phyloP scores from a whole-genome alignment of 805 yeast genomes.

The Ogataea paraovalis region DNA sequence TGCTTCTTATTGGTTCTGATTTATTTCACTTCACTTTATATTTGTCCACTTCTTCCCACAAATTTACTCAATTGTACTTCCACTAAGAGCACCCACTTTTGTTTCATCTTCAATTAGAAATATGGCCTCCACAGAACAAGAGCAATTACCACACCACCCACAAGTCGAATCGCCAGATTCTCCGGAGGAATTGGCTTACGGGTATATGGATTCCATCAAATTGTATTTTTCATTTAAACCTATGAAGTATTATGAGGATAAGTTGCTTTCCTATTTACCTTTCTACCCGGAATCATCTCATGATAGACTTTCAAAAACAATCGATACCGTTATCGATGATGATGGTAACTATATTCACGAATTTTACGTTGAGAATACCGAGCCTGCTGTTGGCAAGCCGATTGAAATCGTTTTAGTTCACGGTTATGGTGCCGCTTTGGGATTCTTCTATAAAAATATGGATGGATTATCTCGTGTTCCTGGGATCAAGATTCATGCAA shows the following conservation, averaged over 20 bases:
- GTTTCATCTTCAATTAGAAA: neutral
- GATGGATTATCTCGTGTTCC: constrained; percentile 46
- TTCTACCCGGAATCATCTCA: constrained; percentile 55
- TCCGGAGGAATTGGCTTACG: constrained; percentile 6
- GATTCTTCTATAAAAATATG: constrained; percentile 72
- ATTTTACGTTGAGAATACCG: constrained; percentile 50
- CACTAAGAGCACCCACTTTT: neutral
- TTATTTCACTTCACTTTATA: too few relatives aligned
- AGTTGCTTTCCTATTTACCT: constrained; percentile 53
- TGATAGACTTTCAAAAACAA: constrained; percentile 38
- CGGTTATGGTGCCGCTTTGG: constrained; percentile 91
- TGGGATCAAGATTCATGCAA: constrained; percentile 57
- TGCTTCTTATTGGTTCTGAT: too few relatives aligned
- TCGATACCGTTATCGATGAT: constrained; percentile 53
- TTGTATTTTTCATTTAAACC: constrained; percentile 26
- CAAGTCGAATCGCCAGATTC: neutral
- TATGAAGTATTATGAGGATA: constrained; percentile 30
- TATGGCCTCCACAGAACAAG: neutral
- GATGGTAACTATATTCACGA: constrained; percentile 61
- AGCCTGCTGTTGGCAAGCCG: constrained; percentile 11
- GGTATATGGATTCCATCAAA: constrained; percentile 22
- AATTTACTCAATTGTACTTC: neutral
- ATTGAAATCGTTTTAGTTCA: constrained; percentile 64
- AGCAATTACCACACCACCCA: neutral
- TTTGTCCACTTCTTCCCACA: too few relatives aligned